phyloP scores from a whole-genome alignment of 352 stramenopile species.

The Globisporangium sylvaticum region DNA sequence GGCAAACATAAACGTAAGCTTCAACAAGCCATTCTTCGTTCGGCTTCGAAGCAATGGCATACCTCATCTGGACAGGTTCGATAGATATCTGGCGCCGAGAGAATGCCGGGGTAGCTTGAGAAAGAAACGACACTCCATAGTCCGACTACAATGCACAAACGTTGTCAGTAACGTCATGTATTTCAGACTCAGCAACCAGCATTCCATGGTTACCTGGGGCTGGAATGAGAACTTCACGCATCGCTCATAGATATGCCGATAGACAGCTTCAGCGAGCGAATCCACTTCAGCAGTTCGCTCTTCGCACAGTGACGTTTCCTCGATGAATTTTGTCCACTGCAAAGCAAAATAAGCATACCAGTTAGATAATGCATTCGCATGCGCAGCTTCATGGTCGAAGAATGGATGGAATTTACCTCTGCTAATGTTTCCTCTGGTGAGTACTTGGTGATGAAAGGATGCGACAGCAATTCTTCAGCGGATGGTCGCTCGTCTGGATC shows the following conservation, averaged over 20 bases:
- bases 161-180: neutral
- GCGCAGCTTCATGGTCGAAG: neutral
- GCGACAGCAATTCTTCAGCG: slow-evolving; percentile 57
- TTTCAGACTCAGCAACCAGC: neutral
- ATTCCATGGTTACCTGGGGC: slow-evolving; percentile 46
- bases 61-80: slow-evolving; percentile 81
- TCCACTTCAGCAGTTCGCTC: slow-evolving; percentile 54
- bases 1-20: neutral
- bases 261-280: slow-evolving; percentile 66
- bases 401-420: slow-evolving; percentile 32
- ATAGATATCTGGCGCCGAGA: slow-evolving; percentile 60
- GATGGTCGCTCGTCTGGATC: slow-evolving; percentile 61
- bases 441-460: slow-evolving; percentile 73
- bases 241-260: slow-evolving; percentile 74
- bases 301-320: slow-evolving; percentile 53
- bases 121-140: slow-evolving; percentile 74
- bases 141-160: slow-evolving; percentile 49
- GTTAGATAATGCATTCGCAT: neutral
- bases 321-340: slow-evolving; percentile 67
- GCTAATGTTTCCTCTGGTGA: slow-evolving; percentile 57
- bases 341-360: neutral
- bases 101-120: slow-evolving; percentile 48
- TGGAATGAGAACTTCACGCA: slow-evolving; percentile 71
- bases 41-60: neutral
- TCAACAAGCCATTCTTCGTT: neutral